Evolutionary conservation across 2,329 filamentous ascomycete species (phyloP).

Genomic region (Pseudomassariella vexata): DNA sequence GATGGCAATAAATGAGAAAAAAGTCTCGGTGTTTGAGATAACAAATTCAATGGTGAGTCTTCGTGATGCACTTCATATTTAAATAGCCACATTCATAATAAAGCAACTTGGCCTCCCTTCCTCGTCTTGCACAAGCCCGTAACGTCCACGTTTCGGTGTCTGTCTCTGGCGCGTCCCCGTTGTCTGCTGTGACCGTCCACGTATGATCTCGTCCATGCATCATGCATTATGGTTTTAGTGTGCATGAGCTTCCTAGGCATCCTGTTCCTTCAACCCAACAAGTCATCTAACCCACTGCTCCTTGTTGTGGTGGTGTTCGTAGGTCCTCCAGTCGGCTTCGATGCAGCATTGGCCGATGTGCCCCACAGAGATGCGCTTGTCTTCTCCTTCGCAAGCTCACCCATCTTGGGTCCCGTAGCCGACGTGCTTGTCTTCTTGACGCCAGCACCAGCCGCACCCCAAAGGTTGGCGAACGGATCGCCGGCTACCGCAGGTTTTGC

Average conservation of each 20-base stretch:
- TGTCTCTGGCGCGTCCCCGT: not conserved
- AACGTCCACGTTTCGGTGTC: too few species aligned
- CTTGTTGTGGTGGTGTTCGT: conserved; percentile 15
- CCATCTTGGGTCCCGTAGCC: conserved; percentile 70
- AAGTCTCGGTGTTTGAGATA: too few species aligned
- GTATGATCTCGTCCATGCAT: conserved; percentile 2
- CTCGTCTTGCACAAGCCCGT: too few species aligned
- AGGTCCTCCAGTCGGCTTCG: conserved; percentile 18
- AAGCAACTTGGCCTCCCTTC: too few species aligned
- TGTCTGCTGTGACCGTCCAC: not conserved
- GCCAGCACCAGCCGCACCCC: conserved; percentile 67
- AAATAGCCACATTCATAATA: too few species aligned
- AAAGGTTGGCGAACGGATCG: conserved; percentile 86
- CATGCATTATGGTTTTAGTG: not conserved
- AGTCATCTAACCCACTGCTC: conserved; percentile 23
- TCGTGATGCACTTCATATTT: too few species aligned
- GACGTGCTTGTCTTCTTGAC: conserved; percentile 67
- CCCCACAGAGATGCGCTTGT: conserved; percentile 94
- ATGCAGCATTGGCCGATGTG: conserved; percentile 49
- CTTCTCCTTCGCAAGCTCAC: conserved; percentile 97
- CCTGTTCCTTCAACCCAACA: conserved; percentile 20
- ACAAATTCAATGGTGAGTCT: too few species aligned
- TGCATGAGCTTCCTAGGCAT: conserved; percentile 28
- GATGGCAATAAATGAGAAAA: too few species aligned
- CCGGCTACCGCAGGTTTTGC: conserved; percentile 56